These are phyloP conservation scores for Fraxinus excelsior DNA, from an alignment of 257 asterid genomes.

Conservation along the genomic window DNA sequence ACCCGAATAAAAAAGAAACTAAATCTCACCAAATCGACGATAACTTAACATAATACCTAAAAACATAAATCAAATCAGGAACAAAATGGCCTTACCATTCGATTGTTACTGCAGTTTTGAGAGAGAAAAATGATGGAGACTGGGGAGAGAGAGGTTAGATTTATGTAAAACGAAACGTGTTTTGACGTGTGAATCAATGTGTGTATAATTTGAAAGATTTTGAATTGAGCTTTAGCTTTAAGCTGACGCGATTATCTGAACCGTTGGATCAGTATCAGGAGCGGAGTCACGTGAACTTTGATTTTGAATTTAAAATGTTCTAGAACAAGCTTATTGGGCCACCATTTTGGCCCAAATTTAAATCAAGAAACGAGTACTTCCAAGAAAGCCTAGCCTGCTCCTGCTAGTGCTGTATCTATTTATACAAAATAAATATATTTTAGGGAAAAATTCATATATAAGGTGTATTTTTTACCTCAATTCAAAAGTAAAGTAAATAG, in stretches of 20 bases:
- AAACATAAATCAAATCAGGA: not conserved
- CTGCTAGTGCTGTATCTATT: too few relatives aligned
- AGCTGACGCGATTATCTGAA: conserved; percentile 52
- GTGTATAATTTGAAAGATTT: conserved; percentile 26
- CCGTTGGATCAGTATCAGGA: conserved; percentile 46
- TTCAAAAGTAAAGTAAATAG: too few relatives aligned
- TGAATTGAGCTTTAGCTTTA: conserved; percentile 44
- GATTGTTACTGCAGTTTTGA: not conserved
- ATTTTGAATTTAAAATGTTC: not conserved
- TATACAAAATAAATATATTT: too few relatives aligned
- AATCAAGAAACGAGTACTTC: not conserved
- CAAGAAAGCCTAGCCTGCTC: not conserved
- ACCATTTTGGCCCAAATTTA: not conserved
- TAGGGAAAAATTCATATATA: too few relatives aligned
- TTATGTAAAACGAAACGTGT: not conserved
- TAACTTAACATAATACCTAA: not conserved
- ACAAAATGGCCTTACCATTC: conserved; percentile 30
- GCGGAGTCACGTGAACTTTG: not conserved
- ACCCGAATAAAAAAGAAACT: not conserved
- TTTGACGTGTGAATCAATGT: not conserved
- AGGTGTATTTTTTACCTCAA: too few relatives aligned
- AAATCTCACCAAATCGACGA: not conserved
- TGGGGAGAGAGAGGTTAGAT: not conserved
- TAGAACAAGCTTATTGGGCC: not conserved
- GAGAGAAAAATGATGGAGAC: not conserved